Evolutionary conservation across 2,329 filamentous ascomycete species (phyloP), one percentile per base, ranked within the genome.

Genomic region (Aspergillus puulaauensis): DNA sequence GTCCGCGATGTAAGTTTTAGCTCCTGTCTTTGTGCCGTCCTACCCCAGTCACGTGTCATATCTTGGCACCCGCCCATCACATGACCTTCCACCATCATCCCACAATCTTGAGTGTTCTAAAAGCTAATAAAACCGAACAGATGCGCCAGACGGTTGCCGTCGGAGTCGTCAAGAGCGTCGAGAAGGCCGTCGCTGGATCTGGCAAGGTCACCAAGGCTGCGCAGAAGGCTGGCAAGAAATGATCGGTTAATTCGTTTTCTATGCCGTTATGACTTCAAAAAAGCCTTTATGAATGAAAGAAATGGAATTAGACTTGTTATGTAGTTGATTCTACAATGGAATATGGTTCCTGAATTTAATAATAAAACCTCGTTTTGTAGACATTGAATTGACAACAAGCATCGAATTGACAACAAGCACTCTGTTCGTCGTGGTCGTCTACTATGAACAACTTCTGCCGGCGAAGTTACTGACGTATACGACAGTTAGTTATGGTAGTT

Each of bases 1-100:
- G 95, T 99, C 87, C 93, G 93, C 90, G 93, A 97, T 84, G 43
- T 31, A 31, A 46, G 23, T 46, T 31, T 9, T 97, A 93, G 5
- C 47, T n/a, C 47, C 27, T 1, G 14, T n/a, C 24, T 15, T 27
- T 6, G 21, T 21, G 21, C 35, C 3, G 2, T 31, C 21, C 3
- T 27, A 3, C 5, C 41, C 12, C 2, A 45, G 5, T 11, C 14
- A 15, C 33, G 33, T 37, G 33, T 37, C 12, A 37, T 9, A 8
- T 27, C 24, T 27, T 27, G 24, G 24, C 24, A 27, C 2, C 8
- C 24, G 2, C 24, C 24, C 2, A 27, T 27, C 24, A 27, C 24
- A 27, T 27, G 24, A 27, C 24, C 24, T 9, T 8, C 24, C 24
- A 3, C 24, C 24, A 27, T 21, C 24, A 27, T 8, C 24, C 24